These are phyloP conservation scores for Curvularia sp. DNA, from an alignment of 2,329 filamentous ascomycete species.

Conservation along the genomic window DNA sequence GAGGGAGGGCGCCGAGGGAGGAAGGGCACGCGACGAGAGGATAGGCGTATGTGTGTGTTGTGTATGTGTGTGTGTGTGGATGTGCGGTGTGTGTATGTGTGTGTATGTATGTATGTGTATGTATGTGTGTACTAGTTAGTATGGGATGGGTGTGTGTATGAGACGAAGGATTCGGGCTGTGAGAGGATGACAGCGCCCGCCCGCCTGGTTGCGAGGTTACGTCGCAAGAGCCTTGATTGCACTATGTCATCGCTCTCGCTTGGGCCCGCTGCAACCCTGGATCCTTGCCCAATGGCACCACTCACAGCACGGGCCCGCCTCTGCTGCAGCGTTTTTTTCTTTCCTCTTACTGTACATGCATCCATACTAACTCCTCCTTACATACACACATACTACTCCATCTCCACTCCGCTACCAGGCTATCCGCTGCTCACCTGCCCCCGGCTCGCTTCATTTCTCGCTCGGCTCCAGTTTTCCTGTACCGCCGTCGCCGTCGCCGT, in stretches of 20 bases:
- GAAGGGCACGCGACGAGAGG: background rate
- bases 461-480: background rate
- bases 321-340: background rate
- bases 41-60: background rate
- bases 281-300: background rate
- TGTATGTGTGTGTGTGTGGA: background rate
- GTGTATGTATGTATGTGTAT: background rate
- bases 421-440: background rate
- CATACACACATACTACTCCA: no score
- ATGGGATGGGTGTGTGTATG: background rate
- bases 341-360: no score
- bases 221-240: slow-evolving; percentile 12
- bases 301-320: slow-evolving; percentile 9
- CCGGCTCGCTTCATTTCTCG: slow-evolving; percentile 11
- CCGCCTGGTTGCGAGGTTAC: slow-evolving; percentile 14
- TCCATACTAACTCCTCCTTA: no score
- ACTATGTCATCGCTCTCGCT: slow-evolving; percentile 25
- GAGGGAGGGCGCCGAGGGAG: slow-evolving; percentile 5
- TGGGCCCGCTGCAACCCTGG: slow-evolving; percentile 13
- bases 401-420: background rate
- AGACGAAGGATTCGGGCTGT: background rate
- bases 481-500: slow-evolving; percentile 9
- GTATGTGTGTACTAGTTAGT: background rate
- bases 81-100: background rate
- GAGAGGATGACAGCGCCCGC: slow-evolving; percentile 9